Conservation (phyloP, 768 basidiomycete genomes). For the Podaxis sp. region DNA sequence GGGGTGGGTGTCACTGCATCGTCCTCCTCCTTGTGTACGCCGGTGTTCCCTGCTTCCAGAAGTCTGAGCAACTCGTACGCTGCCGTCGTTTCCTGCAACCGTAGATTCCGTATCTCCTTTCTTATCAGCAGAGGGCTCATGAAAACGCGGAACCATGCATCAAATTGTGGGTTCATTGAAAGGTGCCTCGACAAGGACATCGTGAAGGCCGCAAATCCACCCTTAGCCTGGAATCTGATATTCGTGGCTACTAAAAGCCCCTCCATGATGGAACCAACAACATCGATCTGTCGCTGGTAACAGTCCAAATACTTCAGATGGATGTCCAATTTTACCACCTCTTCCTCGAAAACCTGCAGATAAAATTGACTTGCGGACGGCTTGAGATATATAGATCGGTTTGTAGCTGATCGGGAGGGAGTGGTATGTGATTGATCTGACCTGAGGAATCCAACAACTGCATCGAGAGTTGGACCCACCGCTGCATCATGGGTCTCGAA, state of each 20-base stretch:
- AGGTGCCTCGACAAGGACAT: background rate
- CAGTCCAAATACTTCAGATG: conserved; percentile 1
- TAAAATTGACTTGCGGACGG: background rate
- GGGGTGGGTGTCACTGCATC: background rate
- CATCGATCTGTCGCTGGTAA: background rate
- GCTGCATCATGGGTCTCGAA: background rate
- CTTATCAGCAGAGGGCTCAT: background rate
- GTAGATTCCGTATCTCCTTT: background rate
- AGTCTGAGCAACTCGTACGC: background rate
- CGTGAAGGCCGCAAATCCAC: conserved; percentile 7
- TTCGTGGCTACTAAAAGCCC: background rate
- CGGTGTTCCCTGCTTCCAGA: background rate
- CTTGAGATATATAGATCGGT: conserved; percentile 4
- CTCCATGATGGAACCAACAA: background rate
- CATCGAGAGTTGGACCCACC: conserved; percentile 1
- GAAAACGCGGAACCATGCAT: background rate
- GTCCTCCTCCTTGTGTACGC: background rate
- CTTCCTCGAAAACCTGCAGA: conserved; percentile 9
- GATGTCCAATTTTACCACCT: background rate
- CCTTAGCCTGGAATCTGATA: background rate
- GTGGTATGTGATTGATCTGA: background rate
- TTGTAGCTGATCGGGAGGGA: background rate
- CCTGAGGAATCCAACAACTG: background rate
- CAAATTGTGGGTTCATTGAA: background rate
- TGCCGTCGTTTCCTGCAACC: conserved; percentile 1